Evolutionary conservation across 306 rosid genomes (phyloP).

Genomic region (Quercus wislizeni): DNA sequence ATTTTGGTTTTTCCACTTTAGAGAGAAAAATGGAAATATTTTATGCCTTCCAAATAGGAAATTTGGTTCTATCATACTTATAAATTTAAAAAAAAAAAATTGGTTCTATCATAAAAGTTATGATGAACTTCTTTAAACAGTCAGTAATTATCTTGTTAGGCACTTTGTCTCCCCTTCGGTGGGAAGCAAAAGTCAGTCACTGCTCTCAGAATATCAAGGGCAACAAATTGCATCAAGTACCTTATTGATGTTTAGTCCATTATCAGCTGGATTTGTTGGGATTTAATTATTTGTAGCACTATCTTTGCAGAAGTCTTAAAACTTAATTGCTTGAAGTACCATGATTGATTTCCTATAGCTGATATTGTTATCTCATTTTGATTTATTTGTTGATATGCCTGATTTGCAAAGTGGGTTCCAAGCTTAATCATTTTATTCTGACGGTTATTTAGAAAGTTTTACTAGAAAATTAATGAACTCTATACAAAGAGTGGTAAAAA

Average conservation of each 20-base stretch:
- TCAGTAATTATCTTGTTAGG: not conserved
- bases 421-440: not conserved
- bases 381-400: not conserved
- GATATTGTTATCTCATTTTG: not conserved
- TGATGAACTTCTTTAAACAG: not conserved
- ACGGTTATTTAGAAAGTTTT: not conserved
- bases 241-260: not conserved
- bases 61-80: too few relatives aligned
- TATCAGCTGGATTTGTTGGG: not conserved
- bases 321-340: not conserved
- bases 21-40: too few relatives aligned
- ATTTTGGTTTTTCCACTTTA: too few relatives aligned
- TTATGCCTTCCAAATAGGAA: too few relatives aligned
- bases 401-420: not conserved
- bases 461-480: not conserved
- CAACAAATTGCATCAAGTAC: not conserved
- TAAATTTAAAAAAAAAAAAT: too few relatives aligned
- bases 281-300: not conserved
- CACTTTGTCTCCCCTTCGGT: not conserved
- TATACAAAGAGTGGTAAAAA: not conserved
- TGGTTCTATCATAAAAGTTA: not conserved
- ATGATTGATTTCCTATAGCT: not conserved
- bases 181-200: not conserved
- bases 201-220: not conserved
- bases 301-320: not conserved